Conservation (phyloP, 345 rosid species). For the Passiflora organensis region DNA sequence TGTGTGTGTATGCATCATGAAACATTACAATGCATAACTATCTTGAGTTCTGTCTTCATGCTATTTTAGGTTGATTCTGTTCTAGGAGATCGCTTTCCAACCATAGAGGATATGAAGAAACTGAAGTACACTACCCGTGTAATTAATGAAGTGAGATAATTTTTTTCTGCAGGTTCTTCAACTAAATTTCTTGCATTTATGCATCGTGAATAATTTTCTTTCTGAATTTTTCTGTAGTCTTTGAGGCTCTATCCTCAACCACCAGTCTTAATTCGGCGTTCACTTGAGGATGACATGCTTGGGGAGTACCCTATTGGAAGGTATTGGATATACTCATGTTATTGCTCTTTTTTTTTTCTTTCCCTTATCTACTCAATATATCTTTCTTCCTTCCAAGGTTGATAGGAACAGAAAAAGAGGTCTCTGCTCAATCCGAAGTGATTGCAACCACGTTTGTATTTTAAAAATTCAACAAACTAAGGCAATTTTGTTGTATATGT, state of each 20-base stretch:
- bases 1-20: too few relatives aligned
- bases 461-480: too few relatives aligned
- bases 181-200: slow-evolving; percentile 2
- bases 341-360: too few relatives aligned
- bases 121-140: slow-evolving; percentile 88
- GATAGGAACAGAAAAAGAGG: too few relatives aligned
- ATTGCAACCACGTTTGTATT: too few relatives aligned
- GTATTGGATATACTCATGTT: slow-evolving; percentile 18
- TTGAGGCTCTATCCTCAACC: slow-evolving; percentile 95
- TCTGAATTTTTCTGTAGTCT: slow-evolving; percentile 46
- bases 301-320: slow-evolving; percentile 79
- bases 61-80: slow-evolving; percentile 72
- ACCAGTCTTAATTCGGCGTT: slow-evolving; percentile 91
- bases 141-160: slow-evolving; percentile 69
- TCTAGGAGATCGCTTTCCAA: slow-evolving; percentile 81
- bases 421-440: too few relatives aligned
- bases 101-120: slow-evolving; percentile 78
- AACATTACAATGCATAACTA: background rate
- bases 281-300: slow-evolving; percentile 61
- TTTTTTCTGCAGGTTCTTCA: background rate
- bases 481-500: too few relatives aligned
- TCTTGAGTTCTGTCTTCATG: background rate
- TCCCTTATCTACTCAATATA: background rate
- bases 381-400: background rate
- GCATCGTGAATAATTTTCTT: slow-evolving; percentile 7